phyloP scores from a whole-genome alignment of 306 rosid species.

The Amphicarpaea edgeworthii region DNA sequence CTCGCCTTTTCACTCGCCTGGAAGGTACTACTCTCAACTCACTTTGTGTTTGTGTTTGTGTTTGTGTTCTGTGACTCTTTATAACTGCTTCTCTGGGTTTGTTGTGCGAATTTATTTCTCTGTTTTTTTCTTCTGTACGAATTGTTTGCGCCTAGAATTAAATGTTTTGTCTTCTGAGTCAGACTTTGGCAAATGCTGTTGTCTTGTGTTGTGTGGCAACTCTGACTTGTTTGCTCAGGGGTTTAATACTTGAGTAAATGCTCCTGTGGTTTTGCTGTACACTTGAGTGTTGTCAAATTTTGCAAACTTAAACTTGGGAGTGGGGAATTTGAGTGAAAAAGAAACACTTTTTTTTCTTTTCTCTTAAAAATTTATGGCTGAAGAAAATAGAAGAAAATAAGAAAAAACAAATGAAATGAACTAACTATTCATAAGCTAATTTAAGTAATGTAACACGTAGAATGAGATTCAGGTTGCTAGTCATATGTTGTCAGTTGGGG shows the following conservation, averaged over 20 bases:
- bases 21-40: no score
- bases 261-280: neutral
- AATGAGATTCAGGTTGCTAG: neutral
- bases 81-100: neutral
- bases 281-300: no score
- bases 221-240: neutral
- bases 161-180: neutral
- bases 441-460: neutral
- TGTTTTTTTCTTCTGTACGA: neutral
- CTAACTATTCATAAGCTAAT: no score
- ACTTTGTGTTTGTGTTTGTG: no score
- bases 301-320: no score
- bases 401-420: no score
- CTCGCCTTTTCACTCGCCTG: constrained; percentile 69
- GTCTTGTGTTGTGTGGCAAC: neutral
- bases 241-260: no score
- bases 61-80: neutral
- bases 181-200: neutral
- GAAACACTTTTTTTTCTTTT: no score
- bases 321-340: no score
- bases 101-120: neutral
- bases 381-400: no score
- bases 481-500: neutral
- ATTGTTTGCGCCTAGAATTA: neutral
- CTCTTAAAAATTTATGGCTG: no score